These are phyloP conservation scores for Pichia sp. DNA, from an alignment of 1,139 yeast genomes.

Conservation along the genomic window DNA sequence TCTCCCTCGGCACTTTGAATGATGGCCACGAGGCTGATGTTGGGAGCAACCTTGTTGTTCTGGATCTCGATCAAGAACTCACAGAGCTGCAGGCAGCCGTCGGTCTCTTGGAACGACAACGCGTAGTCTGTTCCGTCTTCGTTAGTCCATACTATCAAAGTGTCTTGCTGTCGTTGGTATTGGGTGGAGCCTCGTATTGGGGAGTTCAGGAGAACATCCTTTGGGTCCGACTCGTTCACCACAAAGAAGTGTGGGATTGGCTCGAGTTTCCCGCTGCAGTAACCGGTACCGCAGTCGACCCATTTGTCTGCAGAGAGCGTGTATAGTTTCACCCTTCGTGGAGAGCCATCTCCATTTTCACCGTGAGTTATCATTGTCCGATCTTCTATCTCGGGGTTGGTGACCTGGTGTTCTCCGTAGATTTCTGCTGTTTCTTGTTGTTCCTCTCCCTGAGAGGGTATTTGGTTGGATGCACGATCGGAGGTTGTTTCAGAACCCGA, in stretches of 20 bases:
- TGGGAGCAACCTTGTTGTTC: constrained; percentile 53
- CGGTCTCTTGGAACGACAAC: constrained; percentile 84
- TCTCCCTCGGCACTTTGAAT: constrained; percentile 49
- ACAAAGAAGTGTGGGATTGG: constrained; percentile 63
- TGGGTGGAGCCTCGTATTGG: constrained; percentile 70
- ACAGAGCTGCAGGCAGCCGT: constrained; percentile 82
- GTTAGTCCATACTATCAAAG: constrained; percentile 93
- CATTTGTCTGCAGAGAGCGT: constrained; percentile 76
- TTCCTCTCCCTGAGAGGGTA: too few relatives aligned
- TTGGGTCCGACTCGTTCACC: constrained; percentile 60
- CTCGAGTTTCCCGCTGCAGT: constrained; percentile 67
- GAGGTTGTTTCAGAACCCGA: too few relatives aligned
- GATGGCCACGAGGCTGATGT: constrained; percentile 70
- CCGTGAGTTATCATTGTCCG: too few relatives aligned
- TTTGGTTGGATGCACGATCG: too few relatives aligned
- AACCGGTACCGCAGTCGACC: constrained; percentile 93
- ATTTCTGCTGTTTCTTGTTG: too few relatives aligned
- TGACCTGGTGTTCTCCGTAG: background rate
- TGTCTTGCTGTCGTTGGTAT: constrained; percentile 91
- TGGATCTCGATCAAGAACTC: constrained; percentile 73
- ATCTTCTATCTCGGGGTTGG: background rate
- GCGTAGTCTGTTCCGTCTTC: constrained; percentile 76
- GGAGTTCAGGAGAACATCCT: constrained; percentile 60
- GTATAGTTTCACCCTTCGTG: constrained; percentile 86
- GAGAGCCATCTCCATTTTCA: constrained; percentile 29